Evolutionary conservation across 2,329 filamentous ascomycete species (phyloP), one percentile per base, ranked within the genome.

Genomic region (Sphaerulina vaccinii): DNA sequence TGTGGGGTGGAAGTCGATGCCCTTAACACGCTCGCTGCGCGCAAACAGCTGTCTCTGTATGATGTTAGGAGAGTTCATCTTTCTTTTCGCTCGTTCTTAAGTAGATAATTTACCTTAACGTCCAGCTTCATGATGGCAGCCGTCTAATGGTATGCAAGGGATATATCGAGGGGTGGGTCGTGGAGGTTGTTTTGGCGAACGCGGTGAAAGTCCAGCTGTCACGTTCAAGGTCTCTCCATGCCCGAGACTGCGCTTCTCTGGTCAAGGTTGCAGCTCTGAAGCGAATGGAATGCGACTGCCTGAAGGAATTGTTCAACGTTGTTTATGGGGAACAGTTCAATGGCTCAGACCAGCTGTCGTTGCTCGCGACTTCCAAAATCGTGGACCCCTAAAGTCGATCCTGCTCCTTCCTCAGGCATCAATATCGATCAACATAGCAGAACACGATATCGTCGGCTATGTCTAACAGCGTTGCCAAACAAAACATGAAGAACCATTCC

Each of bases 1-100:
- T 54, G 90, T 89, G 22, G 90, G 91, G 71, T 97, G 92, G 72
- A 96, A 97, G 78, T 97, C 92, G 73, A 96, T 90, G 70, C 88
- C 87, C 78, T 97, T 97, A 63, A 97, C 92, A 76, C 92, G 87
- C 82, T 97, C 90, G 68, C 88, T 95, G 74, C 90, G 84, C 73
- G 88, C 88, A 77, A 90, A 88, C 65, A 90, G 82, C 75, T 90
- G 87, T 73, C 85, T 84, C 86, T 90, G 71, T 68, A 73, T 52
- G 58, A 72, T 58, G 65, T 69, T 59, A 58, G 58, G 43, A 59
- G 75, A 67, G 32, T 52, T 51, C 62, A 62, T 65, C 16, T 15
- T 29, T 6, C 15, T n/a, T n/a, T n/a, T n/a, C n/a, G n/a, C 38
- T 37, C 7, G 13, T 13, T 16, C 21, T 23, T 9, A 24, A 10